Base-by-base conservation (phyloP, 202 grass and related monocot genomes). In the Eragrostis tef region DNA sequence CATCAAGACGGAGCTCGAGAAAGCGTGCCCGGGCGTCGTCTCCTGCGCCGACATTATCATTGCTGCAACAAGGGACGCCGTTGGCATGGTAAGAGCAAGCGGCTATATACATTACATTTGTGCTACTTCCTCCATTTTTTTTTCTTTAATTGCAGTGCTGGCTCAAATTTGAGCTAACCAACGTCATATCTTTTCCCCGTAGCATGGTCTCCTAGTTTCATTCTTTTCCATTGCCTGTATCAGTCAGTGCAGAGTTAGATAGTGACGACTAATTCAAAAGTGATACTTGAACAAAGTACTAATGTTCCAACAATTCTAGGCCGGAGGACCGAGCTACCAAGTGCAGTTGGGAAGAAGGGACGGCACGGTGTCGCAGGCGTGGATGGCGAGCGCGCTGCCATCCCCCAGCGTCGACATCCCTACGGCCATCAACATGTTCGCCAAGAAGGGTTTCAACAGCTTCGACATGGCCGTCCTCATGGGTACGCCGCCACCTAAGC, bases 21-120 rank as follows among this genome's bases (percentile, higher is more conserved):
- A 3, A 1, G 56, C 43, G 60, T 99, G 93, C 91, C 93, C 93
- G 16, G 93, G 90, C 50, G 52, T 99, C 49, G 96, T 99, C 66
- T 99, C 96, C 27, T 99, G 93, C 41, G 96, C 96, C 22, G 93
- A 99, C 82, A 79, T 93, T 26, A 1, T 99, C 75, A 52, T 86
- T 8, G 84, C 90, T 0, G 91, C 91, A 7, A 88, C 91, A 15
- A 86, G 94, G 72, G 94, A 97, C 64, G 84, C 89, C 11, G 77
- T 93, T 7, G 77, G 46, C 7, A 26, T 93, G 72, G 93, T 95
- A 89, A 64, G 27, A 64, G 61, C 14, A 16, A 36, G 27, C 27
- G 24, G 16, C 47, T 0, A 27, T 9, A 6, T 7, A 58, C 22
- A 49, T 19, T 11, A 59, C 56, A 59, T 27, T 61, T 61, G 11